These are phyloP conservation scores for Solanum etuberosum DNA, from an alignment of 257 asterid genomes.

Conservation along the genomic window DNA sequence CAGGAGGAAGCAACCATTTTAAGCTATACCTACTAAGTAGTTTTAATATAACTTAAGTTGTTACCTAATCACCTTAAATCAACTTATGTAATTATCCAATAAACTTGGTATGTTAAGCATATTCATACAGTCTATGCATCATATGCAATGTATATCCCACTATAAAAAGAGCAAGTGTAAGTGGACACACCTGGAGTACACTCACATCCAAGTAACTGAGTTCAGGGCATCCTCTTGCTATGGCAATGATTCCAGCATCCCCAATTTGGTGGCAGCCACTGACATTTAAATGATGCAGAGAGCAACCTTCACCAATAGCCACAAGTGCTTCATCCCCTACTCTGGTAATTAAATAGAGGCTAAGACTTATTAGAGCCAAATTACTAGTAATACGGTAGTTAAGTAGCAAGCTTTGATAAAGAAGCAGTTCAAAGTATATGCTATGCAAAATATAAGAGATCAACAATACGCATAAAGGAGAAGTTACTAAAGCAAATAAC, in stretches of 20 bases:
- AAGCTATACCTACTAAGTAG: neutral
- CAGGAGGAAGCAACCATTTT: neutral
- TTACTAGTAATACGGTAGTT: neutral
- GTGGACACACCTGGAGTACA: constrained; percentile 65
- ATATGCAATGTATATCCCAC: neutral
- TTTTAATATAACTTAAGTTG: neutral
- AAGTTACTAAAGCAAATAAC: neutral
- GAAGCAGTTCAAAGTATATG: neutral
- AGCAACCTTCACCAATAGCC: constrained; percentile 78
- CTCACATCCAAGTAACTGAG: constrained; percentile 74
- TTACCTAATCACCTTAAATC: neutral
- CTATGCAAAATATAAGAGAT: neutral
- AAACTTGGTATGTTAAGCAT: neutral
- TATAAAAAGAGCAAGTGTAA: neutral
- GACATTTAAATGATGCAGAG: constrained; percentile 58
- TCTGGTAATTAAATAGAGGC: constrained; percentile 31
- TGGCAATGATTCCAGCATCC: constrained; percentile 74
- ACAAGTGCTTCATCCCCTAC: constrained; percentile 69
- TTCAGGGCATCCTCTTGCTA: constrained; percentile 79
- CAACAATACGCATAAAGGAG: neutral
- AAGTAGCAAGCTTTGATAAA: neutral
- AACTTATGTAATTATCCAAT: neutral
- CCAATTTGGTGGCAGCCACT: constrained; percentile 86
- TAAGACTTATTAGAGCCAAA: neutral
- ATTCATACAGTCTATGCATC: neutral